Evolutionary conservation across 2,329 filamentous ascomycete genomes (phyloP), one percentile per base, ranked within the genome.

Genomic region (Aspergillus glaucus): DNA sequence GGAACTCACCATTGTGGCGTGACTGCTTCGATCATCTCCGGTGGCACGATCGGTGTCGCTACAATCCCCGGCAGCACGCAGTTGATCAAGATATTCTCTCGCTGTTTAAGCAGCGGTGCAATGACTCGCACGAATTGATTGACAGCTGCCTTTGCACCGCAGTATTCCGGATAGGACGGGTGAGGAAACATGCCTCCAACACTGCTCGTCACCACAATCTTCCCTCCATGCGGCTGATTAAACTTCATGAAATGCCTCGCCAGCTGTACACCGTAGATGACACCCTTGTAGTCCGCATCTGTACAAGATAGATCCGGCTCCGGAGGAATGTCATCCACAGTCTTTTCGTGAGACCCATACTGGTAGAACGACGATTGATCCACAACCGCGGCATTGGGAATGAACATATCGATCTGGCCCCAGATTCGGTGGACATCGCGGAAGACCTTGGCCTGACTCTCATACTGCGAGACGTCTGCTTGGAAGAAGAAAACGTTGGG

Each of bases 161-260:
- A 71, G 57, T 79, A 79, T 54, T 79, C 72, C 0, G 76, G 75
- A 49, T 72, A 74, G 0, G 68, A 63, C 7, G 61, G 52, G 50
- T 75, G 70, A 0, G 76, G 74, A 43, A 72, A 71, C 1, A 78
- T 52, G 1, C 63, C 72, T 2, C 71, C 69, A 49, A 73, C 68
- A 50, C 70, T 75, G 2, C 67, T 65, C 0, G 75, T 77, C 0
- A 69, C 65, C 9, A 76, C 61, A 46, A 78, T 74, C 47, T 63
- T 69, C 1, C 75, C 75, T 2, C 72, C 73, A 0, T 57, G 59
- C 2, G 61, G 55, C 21, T 36, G 43, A 48, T 78, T 79, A 49
- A 77, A 70, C 10, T 75, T 67, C 77, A 79, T 79, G 57, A 77
- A 79, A 54, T 79, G 75, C 8, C 72, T 74, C 1, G 77, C 74